Conservation (phyloP, 2,329 filamentous ascomycete species). For the Fusarium liriodendri region DNA sequence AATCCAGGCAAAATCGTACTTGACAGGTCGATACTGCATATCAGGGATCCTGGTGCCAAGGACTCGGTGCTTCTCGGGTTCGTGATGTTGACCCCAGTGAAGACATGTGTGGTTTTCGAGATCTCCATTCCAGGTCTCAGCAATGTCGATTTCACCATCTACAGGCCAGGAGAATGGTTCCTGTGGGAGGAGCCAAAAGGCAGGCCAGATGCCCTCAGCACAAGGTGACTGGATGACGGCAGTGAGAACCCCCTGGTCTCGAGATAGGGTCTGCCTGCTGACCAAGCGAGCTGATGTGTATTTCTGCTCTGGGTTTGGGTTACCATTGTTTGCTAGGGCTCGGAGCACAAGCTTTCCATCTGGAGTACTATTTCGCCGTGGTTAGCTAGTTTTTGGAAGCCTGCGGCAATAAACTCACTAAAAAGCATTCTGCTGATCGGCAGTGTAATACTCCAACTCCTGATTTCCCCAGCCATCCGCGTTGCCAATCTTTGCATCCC, state of each 20-base stretch:
- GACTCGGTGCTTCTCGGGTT: slow-evolving; percentile 68
- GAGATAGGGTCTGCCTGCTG: slow-evolving; percentile 61
- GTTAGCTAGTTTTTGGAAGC: no score
- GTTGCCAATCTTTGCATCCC: slow-evolving; percentile 64
- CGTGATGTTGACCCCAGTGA: slow-evolving; percentile 68
- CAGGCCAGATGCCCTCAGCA: slow-evolving; percentile 69
- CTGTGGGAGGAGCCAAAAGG: slow-evolving; percentile 69
- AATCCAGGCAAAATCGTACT: slow-evolving; percentile 68
- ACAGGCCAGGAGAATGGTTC: slow-evolving; percentile 69
- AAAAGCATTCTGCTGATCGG: slow-evolving; percentile 62
- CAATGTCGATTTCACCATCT: slow-evolving; percentile 71
- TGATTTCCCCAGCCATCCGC: slow-evolving; percentile 73
- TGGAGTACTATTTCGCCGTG: slow-evolving; percentile 48
- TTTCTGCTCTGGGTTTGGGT: slow-evolving; percentile 48
- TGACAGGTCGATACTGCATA: slow-evolving; percentile 59
- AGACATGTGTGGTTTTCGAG: slow-evolving; percentile 66
- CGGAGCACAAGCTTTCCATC: slow-evolving; percentile 64
- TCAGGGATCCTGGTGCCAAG: slow-evolving; percentile 61
- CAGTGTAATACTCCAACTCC: slow-evolving; percentile 68
- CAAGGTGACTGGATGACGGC: slow-evolving; percentile 64
- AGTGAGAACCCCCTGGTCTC: slow-evolving; percentile 63
- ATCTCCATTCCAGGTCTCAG: slow-evolving; percentile 71
- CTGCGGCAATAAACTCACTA: slow-evolving; percentile 54
- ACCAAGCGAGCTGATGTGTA: slow-evolving; percentile 68
- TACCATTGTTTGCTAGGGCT: slow-evolving; percentile 52